These are phyloP conservation scores for Ascocoryne sarcoides DNA, from an alignment of 2,329 filamentous ascomycete species.

Conservation along the genomic window DNA sequence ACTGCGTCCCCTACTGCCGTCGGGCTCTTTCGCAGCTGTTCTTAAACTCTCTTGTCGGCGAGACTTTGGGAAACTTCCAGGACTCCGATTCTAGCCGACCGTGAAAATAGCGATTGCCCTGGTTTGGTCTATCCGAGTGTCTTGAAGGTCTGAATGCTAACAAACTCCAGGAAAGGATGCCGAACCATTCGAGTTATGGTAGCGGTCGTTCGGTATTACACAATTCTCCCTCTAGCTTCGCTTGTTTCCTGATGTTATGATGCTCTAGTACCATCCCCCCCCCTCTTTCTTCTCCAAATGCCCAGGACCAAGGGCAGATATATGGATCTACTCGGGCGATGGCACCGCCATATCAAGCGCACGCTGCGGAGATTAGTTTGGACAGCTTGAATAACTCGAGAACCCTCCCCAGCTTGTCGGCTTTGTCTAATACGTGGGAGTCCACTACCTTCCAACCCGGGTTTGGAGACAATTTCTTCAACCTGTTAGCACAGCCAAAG, in stretches of 20 bases:
- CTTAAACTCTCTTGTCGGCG: constrained; percentile 11
- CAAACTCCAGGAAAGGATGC: constrained; percentile 17
- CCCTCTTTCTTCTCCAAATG: constrained; percentile 15
- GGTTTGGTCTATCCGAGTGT: constrained; percentile 13
- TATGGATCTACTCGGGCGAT: constrained; percentile 22
- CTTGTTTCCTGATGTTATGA: too few relatives aligned
- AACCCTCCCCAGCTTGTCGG: constrained; percentile 22
- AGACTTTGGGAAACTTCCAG: constrained; percentile 1
- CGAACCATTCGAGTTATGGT: constrained; percentile 19
- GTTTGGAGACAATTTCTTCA: constrained; percentile 20
- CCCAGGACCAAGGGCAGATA: constrained; percentile 15
- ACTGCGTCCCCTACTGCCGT: background rate
- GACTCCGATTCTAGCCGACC: constrained; percentile 2
- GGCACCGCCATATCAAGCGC: constrained; percentile 21
- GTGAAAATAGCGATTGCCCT: constrained; percentile 6
- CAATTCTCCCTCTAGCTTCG: too few relatives aligned
- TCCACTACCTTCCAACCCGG: constrained; percentile 8
- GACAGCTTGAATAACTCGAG: constrained; percentile 22
- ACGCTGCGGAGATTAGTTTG: constrained; percentile 25
- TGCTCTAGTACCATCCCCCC: too few relatives aligned
- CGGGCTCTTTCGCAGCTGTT: constrained; percentile 11
- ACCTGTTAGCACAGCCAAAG: constrained; percentile 8
- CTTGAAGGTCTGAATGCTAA: constrained; percentile 7
- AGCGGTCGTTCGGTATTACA: constrained; percentile 20
- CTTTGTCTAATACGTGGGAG: constrained; percentile 18